phyloP scores from a whole-genome alignment of 495 filamentous ascomycete genomes.

The Bacidia rubella region DNA sequence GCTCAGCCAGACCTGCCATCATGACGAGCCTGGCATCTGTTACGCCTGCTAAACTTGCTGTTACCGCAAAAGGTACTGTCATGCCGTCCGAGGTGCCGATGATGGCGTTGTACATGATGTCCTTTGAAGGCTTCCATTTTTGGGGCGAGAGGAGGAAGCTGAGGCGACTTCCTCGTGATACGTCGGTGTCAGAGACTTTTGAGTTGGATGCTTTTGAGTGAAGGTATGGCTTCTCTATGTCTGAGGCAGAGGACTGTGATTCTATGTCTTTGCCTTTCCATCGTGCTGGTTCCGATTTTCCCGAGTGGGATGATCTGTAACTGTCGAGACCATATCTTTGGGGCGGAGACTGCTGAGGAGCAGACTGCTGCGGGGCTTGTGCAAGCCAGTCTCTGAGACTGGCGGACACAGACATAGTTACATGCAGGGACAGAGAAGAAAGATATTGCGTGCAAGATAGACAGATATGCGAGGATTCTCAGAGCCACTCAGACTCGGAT shows the following conservation, averaged over 20 bases:
- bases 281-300: background rate
- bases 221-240: background rate
- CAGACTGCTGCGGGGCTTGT: background rate
- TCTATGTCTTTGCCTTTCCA: background rate
- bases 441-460: background rate
- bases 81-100: slow-evolving; percentile 49
- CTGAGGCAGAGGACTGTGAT: background rate
- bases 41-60: slow-evolving; percentile 38
- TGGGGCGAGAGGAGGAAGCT: background rate
- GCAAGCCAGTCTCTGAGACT: background rate
- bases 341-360: background rate
- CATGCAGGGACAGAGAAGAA: background rate
- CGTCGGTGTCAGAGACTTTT: background rate
- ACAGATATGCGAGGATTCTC: background rate
- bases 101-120: slow-evolving; percentile 44
- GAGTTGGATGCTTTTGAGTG: background rate
- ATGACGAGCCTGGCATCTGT: slow-evolving; percentile 42
- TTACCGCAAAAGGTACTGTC: slow-evolving; percentile 47
- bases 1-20: slow-evolving; percentile 44
- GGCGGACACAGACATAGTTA: background rate
- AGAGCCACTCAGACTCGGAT: background rate
- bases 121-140: slow-evolving; percentile 18
- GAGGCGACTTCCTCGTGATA: background rate
- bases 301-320: background rate
- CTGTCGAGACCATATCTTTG: background rate